Base-by-base conservation (phyloP, 2,329 filamentous ascomycete genomes). In the Penicillium sp. region DNA sequence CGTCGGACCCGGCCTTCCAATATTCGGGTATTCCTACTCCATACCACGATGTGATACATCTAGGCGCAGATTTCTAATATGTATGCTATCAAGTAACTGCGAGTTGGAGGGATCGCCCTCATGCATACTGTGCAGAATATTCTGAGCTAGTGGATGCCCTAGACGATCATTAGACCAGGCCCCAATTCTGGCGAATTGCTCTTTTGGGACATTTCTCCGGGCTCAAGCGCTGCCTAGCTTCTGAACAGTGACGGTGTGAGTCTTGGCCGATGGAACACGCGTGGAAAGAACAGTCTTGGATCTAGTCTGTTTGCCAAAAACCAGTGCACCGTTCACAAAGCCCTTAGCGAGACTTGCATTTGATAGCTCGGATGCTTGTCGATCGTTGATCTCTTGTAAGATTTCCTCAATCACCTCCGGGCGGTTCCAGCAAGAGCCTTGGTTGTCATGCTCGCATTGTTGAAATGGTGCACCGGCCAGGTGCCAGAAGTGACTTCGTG, bases 341-440 rank as follows among this genome's bases (percentile, higher is more conserved):
- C 16, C 18, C 18, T 44, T 11, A 21, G 24, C 27, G 43, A 5
- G 7, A 11, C 8, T 21, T 18, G n/a, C n/a, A 39, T 11, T 40
- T 6, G 2, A 7, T 8, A 8, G 16, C n/a, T 40, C 16, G 38
- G n/a, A 24, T 46, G 16, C 6, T 13, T 36, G 21, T 13, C 14
- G 38, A 16, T 18, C 32, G 13, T 38, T 24, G n/a, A 53, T 53
- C 18, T 39, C 9, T 39, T 53, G 44, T 3, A 53, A 10, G 3
- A 43, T 53, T 29, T 44, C 21, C 22, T 43, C 44, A n/a, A 48
- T 7, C 4, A 36, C 47, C 1, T 29, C 39, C 5, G 44, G 45
- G 11, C 24, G 31, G 10, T 36, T 42, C 50, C 50, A 48, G 31
- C 50, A 53, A 9, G 50, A 48, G 6, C 27, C 44, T 5, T 39